Evolutionary conservation across 208 protist genomes (phyloP).

Genomic region (Trichomonas tenax): DNA sequence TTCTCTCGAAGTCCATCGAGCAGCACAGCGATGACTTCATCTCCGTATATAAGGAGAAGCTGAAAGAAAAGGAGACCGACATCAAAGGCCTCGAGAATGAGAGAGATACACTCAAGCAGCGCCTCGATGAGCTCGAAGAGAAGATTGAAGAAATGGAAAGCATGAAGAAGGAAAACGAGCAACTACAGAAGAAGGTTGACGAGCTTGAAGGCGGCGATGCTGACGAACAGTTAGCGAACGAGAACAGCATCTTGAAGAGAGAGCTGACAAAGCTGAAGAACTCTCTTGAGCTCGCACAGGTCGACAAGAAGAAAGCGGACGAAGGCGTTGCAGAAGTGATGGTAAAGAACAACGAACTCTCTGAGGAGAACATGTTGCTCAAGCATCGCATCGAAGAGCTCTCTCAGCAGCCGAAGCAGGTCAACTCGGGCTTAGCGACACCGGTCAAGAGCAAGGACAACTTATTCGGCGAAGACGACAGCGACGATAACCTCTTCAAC

Average conservation of each 20-base stretch:
- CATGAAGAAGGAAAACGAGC: background rate
- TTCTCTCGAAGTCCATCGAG: too few relatives aligned
- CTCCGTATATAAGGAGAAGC: background rate
- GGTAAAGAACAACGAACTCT: background rate
- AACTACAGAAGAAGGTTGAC: background rate
- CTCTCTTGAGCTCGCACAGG: background rate
- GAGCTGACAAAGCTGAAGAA: background rate
- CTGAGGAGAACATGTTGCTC: background rate
- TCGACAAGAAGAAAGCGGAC: background rate
- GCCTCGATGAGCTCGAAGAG: background rate
- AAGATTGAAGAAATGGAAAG: background rate
- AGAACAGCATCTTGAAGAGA: background rate
- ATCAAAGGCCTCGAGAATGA: background rate
- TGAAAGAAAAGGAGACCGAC: background rate
- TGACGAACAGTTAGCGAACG: background rate
- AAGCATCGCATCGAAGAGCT: background rate
- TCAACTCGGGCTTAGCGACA: background rate
- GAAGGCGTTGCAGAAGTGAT: background rate
- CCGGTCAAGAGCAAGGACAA: background rate
- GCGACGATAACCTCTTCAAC: background rate
- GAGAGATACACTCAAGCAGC: background rate
- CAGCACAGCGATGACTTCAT: background rate
- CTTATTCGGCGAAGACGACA: background rate
- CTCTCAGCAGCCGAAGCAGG: background rate
- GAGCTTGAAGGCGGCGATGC: background rate